phyloP scores from a whole-genome alignment of 495 filamentous ascomycete species.

The Pyronema domesticum region DNA sequence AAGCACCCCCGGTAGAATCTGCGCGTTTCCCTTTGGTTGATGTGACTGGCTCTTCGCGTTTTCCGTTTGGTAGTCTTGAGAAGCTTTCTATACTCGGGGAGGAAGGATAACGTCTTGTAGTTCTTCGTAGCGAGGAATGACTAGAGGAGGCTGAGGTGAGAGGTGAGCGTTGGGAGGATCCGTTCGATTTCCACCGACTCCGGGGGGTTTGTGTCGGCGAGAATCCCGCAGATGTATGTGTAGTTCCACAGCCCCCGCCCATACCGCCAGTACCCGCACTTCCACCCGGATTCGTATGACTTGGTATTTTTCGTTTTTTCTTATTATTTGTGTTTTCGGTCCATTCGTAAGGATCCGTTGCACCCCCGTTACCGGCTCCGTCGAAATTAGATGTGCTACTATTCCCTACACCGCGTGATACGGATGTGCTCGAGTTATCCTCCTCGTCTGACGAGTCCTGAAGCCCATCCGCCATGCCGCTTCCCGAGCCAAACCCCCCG shows the following conservation, averaged over 20 bases:
- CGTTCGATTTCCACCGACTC: conserved; percentile 21
- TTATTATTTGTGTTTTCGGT: conserved; percentile 99
- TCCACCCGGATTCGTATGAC: conserved; percentile 35
- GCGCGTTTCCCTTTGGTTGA: conserved; percentile 10
- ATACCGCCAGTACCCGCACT: conserved; percentile 29
- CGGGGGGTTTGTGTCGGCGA: conserved; percentile 22
- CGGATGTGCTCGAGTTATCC: conserved; percentile 19
- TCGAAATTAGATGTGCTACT: conserved; percentile 13
- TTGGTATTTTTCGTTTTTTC: conserved; percentile 96
- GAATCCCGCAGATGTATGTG: conserved; percentile 23
- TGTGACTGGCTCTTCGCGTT: conserved; percentile 9
- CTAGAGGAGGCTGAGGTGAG: conserved; percentile 14
- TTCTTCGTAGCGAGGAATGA: conserved; percentile 19
- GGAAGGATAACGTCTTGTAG: conserved; percentile 15
- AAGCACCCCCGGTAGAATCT: neutral
- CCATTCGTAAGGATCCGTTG: conserved; percentile 79
- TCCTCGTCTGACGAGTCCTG: conserved; percentile 23
- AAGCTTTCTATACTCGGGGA: conserved; percentile 16
- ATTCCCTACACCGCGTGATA: conserved; percentile 24
- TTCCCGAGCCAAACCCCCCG: conserved; percentile 23
- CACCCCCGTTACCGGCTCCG: conserved; percentile 15
- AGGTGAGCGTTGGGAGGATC: conserved; percentile 21
- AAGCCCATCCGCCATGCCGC: conserved; percentile 10
- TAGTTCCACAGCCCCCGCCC: conserved; percentile 31
- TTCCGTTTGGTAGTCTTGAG: conserved; percentile 6